Evolutionary conservation across 495 filamentous ascomycete species (phyloP).

Genomic region (Amniculicola lignicola): DNA sequence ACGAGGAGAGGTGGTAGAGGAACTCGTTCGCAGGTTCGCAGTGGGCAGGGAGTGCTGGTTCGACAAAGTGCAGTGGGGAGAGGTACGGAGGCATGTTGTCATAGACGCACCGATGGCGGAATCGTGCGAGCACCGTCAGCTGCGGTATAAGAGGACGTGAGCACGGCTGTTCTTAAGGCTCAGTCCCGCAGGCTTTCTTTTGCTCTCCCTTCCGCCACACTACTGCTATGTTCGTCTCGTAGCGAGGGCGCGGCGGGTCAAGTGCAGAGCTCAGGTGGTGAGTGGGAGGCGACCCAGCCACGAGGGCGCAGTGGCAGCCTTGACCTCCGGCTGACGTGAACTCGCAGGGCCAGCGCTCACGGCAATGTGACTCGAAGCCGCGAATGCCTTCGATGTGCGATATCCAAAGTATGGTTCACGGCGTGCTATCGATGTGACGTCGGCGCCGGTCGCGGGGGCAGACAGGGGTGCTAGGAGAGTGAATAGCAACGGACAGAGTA

Average conservation of each 20-base stretch:
- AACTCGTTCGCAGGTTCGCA: slow-evolving; percentile 62
- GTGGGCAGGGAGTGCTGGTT: slow-evolving; percentile 52
- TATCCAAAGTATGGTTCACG: no score
- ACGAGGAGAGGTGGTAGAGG: slow-evolving; percentile 56
- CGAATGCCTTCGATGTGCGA: no score
- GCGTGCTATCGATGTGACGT: no score
- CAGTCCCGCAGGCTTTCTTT: not conserved
- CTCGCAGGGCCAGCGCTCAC: no score
- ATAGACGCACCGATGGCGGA: slow-evolving; percentile 29
- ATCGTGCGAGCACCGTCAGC: slow-evolving; percentile 7
- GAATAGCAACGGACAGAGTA: not conserved
- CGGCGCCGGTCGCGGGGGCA: not conserved
- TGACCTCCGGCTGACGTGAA: slow-evolving; percentile 20
- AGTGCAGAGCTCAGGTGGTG: slow-evolving; percentile 29
- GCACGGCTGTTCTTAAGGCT: not conserved
- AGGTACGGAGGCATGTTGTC: slow-evolving; percentile 35
- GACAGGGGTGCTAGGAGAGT: not conserved
- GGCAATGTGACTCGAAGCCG: not conserved
- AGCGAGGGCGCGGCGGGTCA: slow-evolving; percentile 16
- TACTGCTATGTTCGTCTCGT: not conserved
- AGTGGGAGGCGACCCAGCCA: slow-evolving; percentile 20
- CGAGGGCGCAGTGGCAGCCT: slow-evolving; percentile 25
- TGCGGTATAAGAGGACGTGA: slow-evolving; percentile 9
- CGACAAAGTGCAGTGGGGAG: slow-evolving; percentile 28
- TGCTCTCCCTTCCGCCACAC: not conserved